Conservation (phyloP, 2,329 filamentous ascomycete species). For the Arthrinium puccinioides region DNA sequence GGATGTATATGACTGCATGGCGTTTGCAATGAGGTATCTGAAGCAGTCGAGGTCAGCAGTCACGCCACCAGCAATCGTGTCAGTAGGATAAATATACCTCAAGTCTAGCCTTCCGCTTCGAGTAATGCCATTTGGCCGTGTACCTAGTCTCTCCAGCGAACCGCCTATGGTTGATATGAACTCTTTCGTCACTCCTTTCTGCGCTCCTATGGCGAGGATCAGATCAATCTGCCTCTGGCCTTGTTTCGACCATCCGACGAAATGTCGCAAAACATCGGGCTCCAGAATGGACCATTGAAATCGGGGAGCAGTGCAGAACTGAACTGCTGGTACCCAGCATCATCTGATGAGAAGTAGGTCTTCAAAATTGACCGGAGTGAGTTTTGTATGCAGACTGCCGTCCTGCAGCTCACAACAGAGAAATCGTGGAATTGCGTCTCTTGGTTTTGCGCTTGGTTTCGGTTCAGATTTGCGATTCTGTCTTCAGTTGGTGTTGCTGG, state of each 20-base stretch:
- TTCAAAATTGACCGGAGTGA: slow-evolving; percentile 45
- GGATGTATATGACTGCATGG: slow-evolving; percentile 50
- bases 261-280: slow-evolving; percentile 38
- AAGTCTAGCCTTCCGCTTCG: slow-evolving; percentile 52
- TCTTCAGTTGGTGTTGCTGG: slow-evolving; percentile 18
- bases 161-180: slow-evolving; percentile 41
- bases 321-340: slow-evolving; percentile 39
- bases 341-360: slow-evolving; percentile 40
- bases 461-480: no score
- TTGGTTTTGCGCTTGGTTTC: slow-evolving; percentile 3
- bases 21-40: slow-evolving; percentile 53
- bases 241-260: slow-evolving; percentile 20
- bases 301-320: slow-evolving; percentile 40
- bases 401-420: slow-evolving; percentile 30
- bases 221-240: slow-evolving; percentile 41
- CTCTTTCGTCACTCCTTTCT: slow-evolving; percentile 43
- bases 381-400: slow-evolving; percentile 49
- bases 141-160: slow-evolving; percentile 48
- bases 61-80: no score
- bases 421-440: slow-evolving; percentile 39
- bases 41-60: no score
- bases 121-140: slow-evolving; percentile 38
- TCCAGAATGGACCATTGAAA: slow-evolving; percentile 44
- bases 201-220: slow-evolving; percentile 52
- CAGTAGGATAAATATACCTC: slow-evolving; percentile 36